Base-by-base conservation (phyloP, 805 yeast genomes). In the Pichia deserticola region DNA sequence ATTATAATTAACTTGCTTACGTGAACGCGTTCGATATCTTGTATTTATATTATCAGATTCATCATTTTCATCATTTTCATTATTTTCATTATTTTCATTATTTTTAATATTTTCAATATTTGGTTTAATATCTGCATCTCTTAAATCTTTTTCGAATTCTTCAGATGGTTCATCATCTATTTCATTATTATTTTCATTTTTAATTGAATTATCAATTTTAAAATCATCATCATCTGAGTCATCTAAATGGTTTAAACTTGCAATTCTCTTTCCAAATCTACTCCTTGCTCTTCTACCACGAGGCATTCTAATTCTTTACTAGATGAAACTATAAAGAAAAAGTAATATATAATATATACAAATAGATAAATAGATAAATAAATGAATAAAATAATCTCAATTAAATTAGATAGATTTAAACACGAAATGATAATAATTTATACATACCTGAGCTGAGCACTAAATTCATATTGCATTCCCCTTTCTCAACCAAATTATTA, bases 1-100 rank as follows among this genome's bases (percentile, higher is more conserved):
- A 44, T 66, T 66, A 44, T 66, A 66, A 47, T 65, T 66, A 29
- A 66, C 61, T 11, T 58, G 43, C 36, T 57, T 57, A 32, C 63
- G 57, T 61, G 71, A 43, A 44, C 67, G 59, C 43, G 60, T 63
- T 40, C 65, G 54, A 37, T 58, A 60, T 12, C 58, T 53, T 54
- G 20, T 20, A 20, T 20, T 20, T 20, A 3, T 20, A 20, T 20
- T 20, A 20, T 55, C 63, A 39, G 47, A 41, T 8, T 36, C 49
- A 34, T 56, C 62, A 13, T 59, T 59, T 5, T 57, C 63, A 5
- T 55, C 62, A 6, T 59, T 59, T 2, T 40, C 34, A n/a, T 28
- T 13, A 30, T 20, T 8, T 10, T 30, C 7, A 34, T 54, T 60
- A 8, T 52, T 54, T 7, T 50, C 55, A 11, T 49, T 54, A 7